Evolutionary conservation across 2,329 filamentous ascomycete genomes (phyloP), one percentile per base, ranked within the genome.

Genomic region (Epichloe brachyelytri): DNA sequence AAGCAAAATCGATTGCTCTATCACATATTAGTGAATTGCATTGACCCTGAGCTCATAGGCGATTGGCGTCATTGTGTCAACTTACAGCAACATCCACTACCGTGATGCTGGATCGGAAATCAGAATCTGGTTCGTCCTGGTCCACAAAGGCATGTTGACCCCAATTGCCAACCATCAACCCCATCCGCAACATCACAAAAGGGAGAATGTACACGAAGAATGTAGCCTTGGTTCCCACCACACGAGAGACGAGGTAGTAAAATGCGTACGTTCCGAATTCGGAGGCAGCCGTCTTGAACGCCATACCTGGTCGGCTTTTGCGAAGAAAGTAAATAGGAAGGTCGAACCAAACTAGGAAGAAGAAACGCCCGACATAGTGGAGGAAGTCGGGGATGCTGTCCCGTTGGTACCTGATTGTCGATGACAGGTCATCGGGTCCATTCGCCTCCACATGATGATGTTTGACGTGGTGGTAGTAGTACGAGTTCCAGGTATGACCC

Each of bases 381-480:
- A 82, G 63, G 55, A 91, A 88, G 61, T 88, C 71, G 55, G 68
- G 67, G 1, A 80, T 54, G 50, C 78, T 76, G 62, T 91, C 86
- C 5, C 86, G 77, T 62, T 89, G 84, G 64, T 86, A 90, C 14
- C 83, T 76, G 38, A 91, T 76, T 0, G 86, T 91, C 0, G 84
- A 85, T 1, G 82, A 87, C 0, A 89, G 72, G 60, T 91, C 86
- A 45, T 83, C 76, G 0, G 85, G 85, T 0, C 86, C 86, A 59
- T 91, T 91, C 55, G 80, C 83, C 67, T 90, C 86, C 51, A 90
- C 81, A 57, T 91, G 86, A 62, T 91, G 86, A 61, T 89, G 85
- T 71, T 91, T 91, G 62, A 90, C 85, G 60, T 91, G 86, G 62
- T 91, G 86, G 62, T 88, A 90, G 63, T 78, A 91, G 68, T 91